phyloP scores from a whole-genome alignment of 306 rosid species.

The Sicyos baderoa region DNA sequence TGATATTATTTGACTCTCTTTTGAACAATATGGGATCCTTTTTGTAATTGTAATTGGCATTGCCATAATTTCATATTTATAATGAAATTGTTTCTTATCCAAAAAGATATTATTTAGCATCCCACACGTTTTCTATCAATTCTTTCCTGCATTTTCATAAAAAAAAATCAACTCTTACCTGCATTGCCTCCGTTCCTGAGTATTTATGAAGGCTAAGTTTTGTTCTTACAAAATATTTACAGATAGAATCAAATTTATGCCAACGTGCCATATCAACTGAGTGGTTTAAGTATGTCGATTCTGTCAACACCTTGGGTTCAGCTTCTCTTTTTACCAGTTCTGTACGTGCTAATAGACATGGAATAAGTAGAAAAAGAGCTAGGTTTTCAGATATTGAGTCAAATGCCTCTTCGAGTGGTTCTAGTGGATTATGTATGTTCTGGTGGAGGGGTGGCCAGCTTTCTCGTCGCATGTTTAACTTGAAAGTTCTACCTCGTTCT shows the following conservation, averaged over 20 bases:
- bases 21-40: too few relatives aligned
- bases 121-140: not conserved
- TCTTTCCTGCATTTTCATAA: too few relatives aligned
- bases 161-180: not conserved
- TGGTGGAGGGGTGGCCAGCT: constrained; percentile 99
- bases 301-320: constrained; percentile 75
- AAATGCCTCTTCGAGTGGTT: constrained; percentile 48
- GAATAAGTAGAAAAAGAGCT: constrained; percentile 55
- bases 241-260: constrained; percentile 76
- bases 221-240: constrained; percentile 26
- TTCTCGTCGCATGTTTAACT: constrained; percentile 77
- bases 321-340: constrained; percentile 59
- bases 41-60: too few relatives aligned
- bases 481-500: constrained; percentile 68
- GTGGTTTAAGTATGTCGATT: constrained; percentile 81
- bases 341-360: constrained; percentile 51
- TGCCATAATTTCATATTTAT: too few relatives aligned
- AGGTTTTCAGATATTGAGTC: constrained; percentile 53
- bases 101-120: too few relatives aligned
- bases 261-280: constrained; percentile 61
- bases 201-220: constrained; percentile 15
- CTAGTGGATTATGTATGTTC: constrained; percentile 65
- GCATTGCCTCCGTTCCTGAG: constrained; percentile 11
- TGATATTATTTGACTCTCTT: not conserved
- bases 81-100: too few relatives aligned